phyloP scores from a whole-genome alignment of 805 yeast genomes.

The Metschnikowia sp. region DNA sequence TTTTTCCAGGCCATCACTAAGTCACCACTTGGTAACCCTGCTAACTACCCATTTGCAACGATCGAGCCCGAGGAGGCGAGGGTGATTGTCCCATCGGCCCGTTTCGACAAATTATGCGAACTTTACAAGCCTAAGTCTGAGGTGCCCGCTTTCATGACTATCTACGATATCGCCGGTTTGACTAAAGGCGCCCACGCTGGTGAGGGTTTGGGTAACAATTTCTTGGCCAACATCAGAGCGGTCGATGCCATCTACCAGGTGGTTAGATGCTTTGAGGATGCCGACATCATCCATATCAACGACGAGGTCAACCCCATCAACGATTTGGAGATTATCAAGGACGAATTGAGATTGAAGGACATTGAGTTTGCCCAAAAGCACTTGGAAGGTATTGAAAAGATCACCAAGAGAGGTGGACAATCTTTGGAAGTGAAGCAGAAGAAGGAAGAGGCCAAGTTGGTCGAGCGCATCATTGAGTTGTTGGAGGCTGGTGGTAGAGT shows the following conservation, averaged over 20 bases:
- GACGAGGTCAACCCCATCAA: constrained; percentile 84
- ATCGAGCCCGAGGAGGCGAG: constrained; percentile 64
- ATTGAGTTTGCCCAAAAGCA: constrained; percentile 89
- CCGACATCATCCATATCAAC: constrained; percentile 95
- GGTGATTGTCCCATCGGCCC: constrained; percentile 23
- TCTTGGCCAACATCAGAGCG: constrained; percentile 62
- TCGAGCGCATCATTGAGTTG: constrained; percentile 67
- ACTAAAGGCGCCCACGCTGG: constrained; percentile 58
- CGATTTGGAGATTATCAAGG: constrained; percentile 87
- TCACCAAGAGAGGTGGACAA: constrained; percentile 85
- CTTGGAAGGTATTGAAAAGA: constrained; percentile 72
- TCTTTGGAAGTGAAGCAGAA: constrained; percentile 83
- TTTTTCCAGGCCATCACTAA: constrained; percentile 24
- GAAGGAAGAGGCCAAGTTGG: constrained; percentile 79
- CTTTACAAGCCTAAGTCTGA: constrained; percentile 44
- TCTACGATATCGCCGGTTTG: constrained; percentile 42
- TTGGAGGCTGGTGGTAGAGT: constrained; percentile 85
- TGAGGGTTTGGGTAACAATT: constrained; percentile 73
- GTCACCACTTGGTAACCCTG: constrained; percentile 27
- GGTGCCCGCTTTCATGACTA: constrained; percentile 26
- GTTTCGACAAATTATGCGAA: constrained; percentile 29
- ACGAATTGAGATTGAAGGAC: constrained; percentile 93
- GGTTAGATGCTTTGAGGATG: constrained; percentile 75
- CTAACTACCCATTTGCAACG: constrained; percentile 68
- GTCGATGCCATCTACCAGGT: constrained; percentile 72